Base-by-base conservation (phyloP, 108 stramenopile genomes). In the Epithemia pelagica region DNA sequence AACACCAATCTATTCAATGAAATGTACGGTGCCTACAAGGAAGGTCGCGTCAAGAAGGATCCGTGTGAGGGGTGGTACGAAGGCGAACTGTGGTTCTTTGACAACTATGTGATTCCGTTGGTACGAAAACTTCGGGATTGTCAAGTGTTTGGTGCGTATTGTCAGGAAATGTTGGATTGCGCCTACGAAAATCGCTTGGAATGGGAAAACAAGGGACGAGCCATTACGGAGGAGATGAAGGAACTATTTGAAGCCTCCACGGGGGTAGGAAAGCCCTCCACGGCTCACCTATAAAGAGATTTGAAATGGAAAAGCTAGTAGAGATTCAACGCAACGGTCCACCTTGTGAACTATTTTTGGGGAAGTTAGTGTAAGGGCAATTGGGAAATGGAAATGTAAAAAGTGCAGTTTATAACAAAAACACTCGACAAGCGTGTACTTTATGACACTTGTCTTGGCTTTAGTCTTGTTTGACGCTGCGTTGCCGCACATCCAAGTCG, bases 1-100 rank as follows among this genome's bases (percentile, higher is more conserved):
- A 80, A 80, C 37, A 26, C 52, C 33, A 58, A 62, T 1, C 62
- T 80, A 19, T 76, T 74, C 68, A 69, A 70, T 27, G 79, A 80
- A 64, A 61, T 75, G 31, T 63, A 63, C 23, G 19, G 10, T 10
- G 62, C 32, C 62, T 63, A 63, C 62, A 51, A 26, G n/a, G n/a
- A 22, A 2, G 62, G 62, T 22, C 28, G 30, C 22, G 20, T 24
- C 1, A 25, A 1, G 21, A 62, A 52, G 7, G 63, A 65, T 68
- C 68, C 72, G 29, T 64, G 31, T 68, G 33, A 51, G 22, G 59
- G 54, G n/a, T 63, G 62, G 62, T 63, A 51, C 32, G 3, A 8
- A 3, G 62, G 62, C 2, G 62, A 63, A 33, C 30, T 63, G 20
- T 28, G 62, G 24, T 63, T 63, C 46, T 63, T 63, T 33, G 62